Percentiles rank a stretch among this genome's conserved stretches.
Evolutionary conservation across 2,329 filamentous ascomycete species (phyloP).

Genomic region (Phialocephala subalpina): DNA sequence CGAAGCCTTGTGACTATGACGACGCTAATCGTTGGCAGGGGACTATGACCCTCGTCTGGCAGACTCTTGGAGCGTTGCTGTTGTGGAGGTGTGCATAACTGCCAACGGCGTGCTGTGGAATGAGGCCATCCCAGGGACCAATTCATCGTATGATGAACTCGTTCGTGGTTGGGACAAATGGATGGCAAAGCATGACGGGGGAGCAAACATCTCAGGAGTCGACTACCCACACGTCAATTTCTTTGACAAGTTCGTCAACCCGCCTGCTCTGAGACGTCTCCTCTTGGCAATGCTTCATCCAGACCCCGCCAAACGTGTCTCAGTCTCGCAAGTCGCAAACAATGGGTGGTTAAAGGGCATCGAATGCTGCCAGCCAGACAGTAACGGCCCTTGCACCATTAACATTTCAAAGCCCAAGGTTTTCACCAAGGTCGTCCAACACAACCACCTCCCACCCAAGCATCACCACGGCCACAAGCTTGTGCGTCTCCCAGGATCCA

Average conservation of each 20-base stretch:
- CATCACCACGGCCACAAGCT: conserved; percentile 38
- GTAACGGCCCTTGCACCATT: conserved; percentile 67
- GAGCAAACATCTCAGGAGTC: conserved; percentile 56
- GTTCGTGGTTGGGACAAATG: conserved; percentile 74
- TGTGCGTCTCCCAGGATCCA: conserved; percentile 40
- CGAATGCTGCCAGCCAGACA: conserved; percentile 81
- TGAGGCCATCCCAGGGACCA: conserved; percentile 61
- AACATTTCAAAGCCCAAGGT: conserved; percentile 57
- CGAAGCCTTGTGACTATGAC: neutral
- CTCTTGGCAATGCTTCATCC: conserved; percentile 86
- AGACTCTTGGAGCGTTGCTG: conserved; percentile 86
- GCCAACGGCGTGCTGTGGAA: conserved; percentile 79
- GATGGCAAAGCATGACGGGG: conserved; percentile 62
- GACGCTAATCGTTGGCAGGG: conserved; percentile 42
- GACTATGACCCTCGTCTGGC: conserved; percentile 78
- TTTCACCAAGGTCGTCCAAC: conserved; percentile 52
- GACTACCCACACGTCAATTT: conserved; percentile 72
- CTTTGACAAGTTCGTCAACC: conserved; percentile 71
- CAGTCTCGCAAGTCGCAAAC: conserved; percentile 72
- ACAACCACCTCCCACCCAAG: conserved; percentile 42
- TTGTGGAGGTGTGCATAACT: conserved; percentile 81
- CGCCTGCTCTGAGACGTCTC: conserved; percentile 73
- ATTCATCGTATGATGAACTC: conserved; percentile 68
- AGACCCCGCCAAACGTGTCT: conserved; percentile 73
- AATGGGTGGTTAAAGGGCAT: conserved; percentile 78